A percentile compares a stretch with the other conserved stretches of the same genome.
phyloP scores from a whole-genome alignment of 2,329 filamentous ascomycete species.

The Fusarium brachygibbosum region DNA sequence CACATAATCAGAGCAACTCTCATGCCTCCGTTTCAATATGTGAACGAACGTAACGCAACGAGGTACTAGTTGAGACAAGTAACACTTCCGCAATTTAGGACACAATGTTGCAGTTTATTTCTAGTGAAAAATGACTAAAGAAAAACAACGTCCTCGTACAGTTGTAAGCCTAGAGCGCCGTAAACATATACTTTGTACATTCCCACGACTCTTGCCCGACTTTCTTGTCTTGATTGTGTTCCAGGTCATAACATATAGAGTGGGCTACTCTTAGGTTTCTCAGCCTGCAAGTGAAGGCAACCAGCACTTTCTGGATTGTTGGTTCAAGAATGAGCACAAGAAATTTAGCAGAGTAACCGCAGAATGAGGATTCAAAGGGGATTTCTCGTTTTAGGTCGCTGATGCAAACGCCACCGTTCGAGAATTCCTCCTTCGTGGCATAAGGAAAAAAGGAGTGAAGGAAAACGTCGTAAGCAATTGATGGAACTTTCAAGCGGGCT shows the following conservation, averaged over 20 bases:
- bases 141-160: conserved; percentile 44
- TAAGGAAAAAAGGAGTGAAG: conserved; percentile 29
- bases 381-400: conserved; percentile 38
- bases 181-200: conserved; percentile 45
- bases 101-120: conserved; percentile 39
- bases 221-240: neutral
- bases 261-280: conserved; percentile 11
- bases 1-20: neutral
- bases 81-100: neutral
- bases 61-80: neutral
- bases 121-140: conserved; percentile 42
- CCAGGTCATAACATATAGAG: conserved; percentile 1
- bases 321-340: conserved; percentile 29
- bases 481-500: conserved; percentile 30
- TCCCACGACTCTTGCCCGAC: conserved; percentile 23
- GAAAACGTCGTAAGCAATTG: conserved; percentile 35
- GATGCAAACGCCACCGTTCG: conserved; percentile 41
- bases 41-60: neutral
- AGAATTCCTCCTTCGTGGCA: conserved; percentile 22
- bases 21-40: neutral
- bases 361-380: conserved; percentile 17
- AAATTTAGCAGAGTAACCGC: conserved; percentile 18
- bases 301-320: conserved; percentile 6
- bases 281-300: conserved; percentile 17
- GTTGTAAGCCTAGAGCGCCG: conserved; percentile 46